Evolutionary conservation across 192 early-diverging fungal species (phyloP).

Genomic region (Coemansia sp.): DNA sequence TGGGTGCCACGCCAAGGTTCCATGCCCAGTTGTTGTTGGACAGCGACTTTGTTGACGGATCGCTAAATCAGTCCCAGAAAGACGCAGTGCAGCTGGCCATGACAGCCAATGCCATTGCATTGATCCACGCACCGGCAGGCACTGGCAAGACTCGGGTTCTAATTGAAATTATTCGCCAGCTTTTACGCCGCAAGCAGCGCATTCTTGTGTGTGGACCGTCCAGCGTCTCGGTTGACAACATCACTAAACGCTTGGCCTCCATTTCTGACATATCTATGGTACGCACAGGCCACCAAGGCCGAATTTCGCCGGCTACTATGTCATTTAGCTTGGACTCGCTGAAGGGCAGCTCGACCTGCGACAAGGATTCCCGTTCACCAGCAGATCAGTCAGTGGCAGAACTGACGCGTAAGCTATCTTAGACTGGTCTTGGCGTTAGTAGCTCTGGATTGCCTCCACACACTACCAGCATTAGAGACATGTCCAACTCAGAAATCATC

Average conservation of each 20-base stretch:
- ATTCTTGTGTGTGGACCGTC: slow-evolving; percentile 89
- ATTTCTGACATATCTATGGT: slow-evolving; percentile 65
- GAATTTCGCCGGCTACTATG: slow-evolving; percentile 35
- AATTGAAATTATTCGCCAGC: slow-evolving; percentile 82
- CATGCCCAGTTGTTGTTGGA: too few relatives aligned
- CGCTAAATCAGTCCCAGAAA: slow-evolving; percentile 70
- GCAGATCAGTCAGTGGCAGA: too few relatives aligned
- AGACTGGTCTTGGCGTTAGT: too few relatives aligned
- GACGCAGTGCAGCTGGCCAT: slow-evolving; percentile 68
- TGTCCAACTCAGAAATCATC: slow-evolving; percentile 40
- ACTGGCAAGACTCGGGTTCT: slow-evolving; percentile 91
- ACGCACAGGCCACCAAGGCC: slow-evolving; percentile 43
- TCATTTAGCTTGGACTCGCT: slow-evolving; percentile 78
- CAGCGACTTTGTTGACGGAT: neutral
- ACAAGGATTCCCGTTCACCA: neutral
- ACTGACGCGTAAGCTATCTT: too few relatives aligned
- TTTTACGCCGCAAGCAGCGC: slow-evolving; percentile 58
- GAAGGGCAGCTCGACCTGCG: neutral
- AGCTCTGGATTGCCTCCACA: too few relatives aligned
- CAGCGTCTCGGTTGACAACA: slow-evolving; percentile 87
- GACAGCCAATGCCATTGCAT: slow-evolving; percentile 62
- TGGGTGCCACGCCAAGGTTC: too few relatives aligned
- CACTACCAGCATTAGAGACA: too few relatives aligned
- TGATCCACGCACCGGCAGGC: slow-evolving; percentile 85
- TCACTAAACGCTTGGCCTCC: slow-evolving; percentile 74